Percentiles rank a stretch among this genome's conserved stretches.
These are phyloP conservation scores for Entophlyctis luteolus DNA, from an alignment of 192 early-diverging fungal species.

Conservation along the genomic window DNA sequence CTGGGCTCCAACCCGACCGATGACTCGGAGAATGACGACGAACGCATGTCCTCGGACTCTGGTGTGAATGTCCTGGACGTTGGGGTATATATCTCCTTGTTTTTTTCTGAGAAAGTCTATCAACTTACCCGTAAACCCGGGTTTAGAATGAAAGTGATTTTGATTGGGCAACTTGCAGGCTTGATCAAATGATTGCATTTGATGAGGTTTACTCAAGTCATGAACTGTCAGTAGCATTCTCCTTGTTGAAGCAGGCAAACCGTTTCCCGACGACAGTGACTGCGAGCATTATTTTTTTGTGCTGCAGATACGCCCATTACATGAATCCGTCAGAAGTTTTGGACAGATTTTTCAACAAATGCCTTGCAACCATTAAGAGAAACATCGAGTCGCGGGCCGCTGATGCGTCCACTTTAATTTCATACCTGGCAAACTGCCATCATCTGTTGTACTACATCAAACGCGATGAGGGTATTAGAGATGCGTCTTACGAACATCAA, in stretches of 20 bases:
- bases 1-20: neutral
- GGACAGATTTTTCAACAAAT: conserved; percentile 59
- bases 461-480: conserved; percentile 73
- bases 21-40: no score
- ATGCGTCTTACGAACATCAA: conserved; percentile 69
- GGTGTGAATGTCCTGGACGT: no score
- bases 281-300: conserved; percentile 83
- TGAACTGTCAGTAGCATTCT: conserved; percentile 71
- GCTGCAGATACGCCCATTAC: conserved; percentile 83
- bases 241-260: conserved; percentile 38
- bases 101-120: no score
- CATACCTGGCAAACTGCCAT: conserved; percentile 82
- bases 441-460: conserved; percentile 83
- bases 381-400: conserved; percentile 12
- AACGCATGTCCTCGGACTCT: no score
- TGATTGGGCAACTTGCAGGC: conserved; percentile 75
- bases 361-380: conserved; percentile 32
- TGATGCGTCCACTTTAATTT: conserved; percentile 63
- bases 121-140: no score
- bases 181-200: conserved; percentile 95
- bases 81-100: no score
- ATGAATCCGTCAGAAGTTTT: conserved; percentile 69
- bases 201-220: conserved; percentile 63
- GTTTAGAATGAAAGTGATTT: no score
- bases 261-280: conserved; percentile 61